Evolutionary conservation across 1,284 basidiomycete genomes (phyloP).

Genomic region (Heterobasidion parviporum): DNA sequence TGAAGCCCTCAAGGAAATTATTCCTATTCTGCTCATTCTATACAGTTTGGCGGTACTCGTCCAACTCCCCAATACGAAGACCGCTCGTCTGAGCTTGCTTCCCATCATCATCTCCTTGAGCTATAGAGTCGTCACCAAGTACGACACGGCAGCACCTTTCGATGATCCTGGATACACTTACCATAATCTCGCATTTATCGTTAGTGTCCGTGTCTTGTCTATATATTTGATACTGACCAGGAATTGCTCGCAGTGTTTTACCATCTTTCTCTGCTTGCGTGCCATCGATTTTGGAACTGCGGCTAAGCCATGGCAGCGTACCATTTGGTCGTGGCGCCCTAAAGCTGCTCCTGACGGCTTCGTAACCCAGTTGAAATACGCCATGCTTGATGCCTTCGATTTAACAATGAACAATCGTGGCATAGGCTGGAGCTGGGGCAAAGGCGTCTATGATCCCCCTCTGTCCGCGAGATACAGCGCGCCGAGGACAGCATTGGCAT

Average conservation of each 20-base stretch:
- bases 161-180: constrained; percentile 7
- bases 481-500: constrained; percentile 20
- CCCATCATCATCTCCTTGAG: neutral
- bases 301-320: constrained; percentile 10
- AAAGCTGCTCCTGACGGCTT: constrained; percentile 7
- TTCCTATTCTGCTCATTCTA: neutral
- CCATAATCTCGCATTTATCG: constrained; percentile 6
- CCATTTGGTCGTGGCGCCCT: constrained; percentile 5
- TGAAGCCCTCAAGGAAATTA: neutral
- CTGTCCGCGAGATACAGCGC: constrained; percentile 5
- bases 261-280: constrained; percentile 4
- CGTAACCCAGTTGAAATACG: constrained; percentile 5
- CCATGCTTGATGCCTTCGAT: constrained; percentile 35
- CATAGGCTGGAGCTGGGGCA: constrained; percentile 46
- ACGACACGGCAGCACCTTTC: neutral
- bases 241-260: neutral
- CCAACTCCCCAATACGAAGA: constrained; percentile 2
- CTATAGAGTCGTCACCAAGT: neutral
- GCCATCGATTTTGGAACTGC: constrained; percentile 12
- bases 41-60: constrained; percentile 4
- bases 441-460: constrained; percentile 29
- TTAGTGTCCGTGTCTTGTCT: neutral
- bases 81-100: constrained; percentile 1
- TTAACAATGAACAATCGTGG: constrained; percentile 40
- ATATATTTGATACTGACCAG: neutral